phyloP scores from a whole-genome alignment of 371 early-diverging fungal genomes.

The Funneliformis caledonium region DNA sequence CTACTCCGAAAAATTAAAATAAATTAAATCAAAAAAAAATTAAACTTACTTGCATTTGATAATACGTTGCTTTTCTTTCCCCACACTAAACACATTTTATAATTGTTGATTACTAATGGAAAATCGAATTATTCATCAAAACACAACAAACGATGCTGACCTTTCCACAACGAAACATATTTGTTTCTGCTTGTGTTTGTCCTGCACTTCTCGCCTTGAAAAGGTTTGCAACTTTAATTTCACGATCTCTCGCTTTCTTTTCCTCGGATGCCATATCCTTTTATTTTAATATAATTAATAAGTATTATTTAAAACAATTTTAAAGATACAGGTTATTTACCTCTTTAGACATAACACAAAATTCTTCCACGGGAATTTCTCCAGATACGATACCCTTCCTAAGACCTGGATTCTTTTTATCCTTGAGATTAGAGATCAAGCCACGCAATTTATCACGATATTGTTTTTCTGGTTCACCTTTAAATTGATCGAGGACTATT shows the following conservation, averaged over 20 bases:
- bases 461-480: conserved; percentile 46
- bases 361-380: conserved; percentile 59
- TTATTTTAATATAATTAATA: neutral
- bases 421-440: conserved; percentile 80
- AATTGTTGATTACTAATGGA: neutral
- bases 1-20: neutral
- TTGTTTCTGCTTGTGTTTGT: conserved; percentile 85
- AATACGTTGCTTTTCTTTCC: conserved; percentile 87
- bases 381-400: conserved; percentile 77
- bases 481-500: conserved; percentile 62
- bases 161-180: conserved; percentile 94
- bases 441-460: conserved; percentile 88
- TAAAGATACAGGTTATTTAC: conserved; percentile 42
- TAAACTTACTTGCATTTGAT: conserved; percentile 80
- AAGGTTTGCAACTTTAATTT: conserved; percentile 73
- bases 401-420: conserved; percentile 82
- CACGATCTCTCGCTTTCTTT: conserved; percentile 70
- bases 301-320: neutral
- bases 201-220: conserved; percentile 83
- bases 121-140: neutral
- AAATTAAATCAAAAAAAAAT: neutral
- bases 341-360: conserved; percentile 82
- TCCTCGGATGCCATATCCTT: conserved; percentile 90
- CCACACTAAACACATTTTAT: conserved; percentile 62
- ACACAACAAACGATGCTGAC: neutral